Conservation (phyloP, 208 protist species). For the Phytomonas serpens region DNA sequence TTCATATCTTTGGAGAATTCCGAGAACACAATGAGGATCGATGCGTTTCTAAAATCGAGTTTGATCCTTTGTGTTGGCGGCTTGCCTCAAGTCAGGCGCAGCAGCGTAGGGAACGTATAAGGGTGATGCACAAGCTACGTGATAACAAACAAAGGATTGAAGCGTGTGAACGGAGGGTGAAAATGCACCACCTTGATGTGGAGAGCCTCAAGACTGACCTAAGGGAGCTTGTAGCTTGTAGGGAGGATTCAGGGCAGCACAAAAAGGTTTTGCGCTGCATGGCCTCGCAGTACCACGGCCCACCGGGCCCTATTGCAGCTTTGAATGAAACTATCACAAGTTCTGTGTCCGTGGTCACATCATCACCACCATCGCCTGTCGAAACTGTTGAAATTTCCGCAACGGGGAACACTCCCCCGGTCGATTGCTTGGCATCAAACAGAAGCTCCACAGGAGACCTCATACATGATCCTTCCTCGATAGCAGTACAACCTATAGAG, state of each 20-base stretch:
- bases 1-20: not conserved
- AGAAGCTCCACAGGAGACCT: not conserved
- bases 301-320: not conserved
- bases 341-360: not conserved
- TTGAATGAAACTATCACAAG: not conserved
- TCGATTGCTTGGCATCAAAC: not conserved
- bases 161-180: not conserved
- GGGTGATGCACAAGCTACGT: not conserved
- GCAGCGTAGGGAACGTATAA: not conserved
- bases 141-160: not conserved
- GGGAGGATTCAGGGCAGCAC: not conserved
- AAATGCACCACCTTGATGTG: not conserved
- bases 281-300: not conserved
- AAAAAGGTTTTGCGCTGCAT: not conserved
- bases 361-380: not conserved
- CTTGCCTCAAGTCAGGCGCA: not conserved
- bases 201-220: not conserved
- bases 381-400: not conserved
- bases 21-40: not conserved
- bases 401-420: not conserved
- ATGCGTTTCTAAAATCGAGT: not conserved
- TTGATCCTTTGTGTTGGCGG: not conserved
- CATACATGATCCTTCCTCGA: not conserved
- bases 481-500: not conserved
- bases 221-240: not conserved